Conservation (phyloP, 2,329 filamentous ascomycete species). For the Colletotrichum trifolii region DNA sequence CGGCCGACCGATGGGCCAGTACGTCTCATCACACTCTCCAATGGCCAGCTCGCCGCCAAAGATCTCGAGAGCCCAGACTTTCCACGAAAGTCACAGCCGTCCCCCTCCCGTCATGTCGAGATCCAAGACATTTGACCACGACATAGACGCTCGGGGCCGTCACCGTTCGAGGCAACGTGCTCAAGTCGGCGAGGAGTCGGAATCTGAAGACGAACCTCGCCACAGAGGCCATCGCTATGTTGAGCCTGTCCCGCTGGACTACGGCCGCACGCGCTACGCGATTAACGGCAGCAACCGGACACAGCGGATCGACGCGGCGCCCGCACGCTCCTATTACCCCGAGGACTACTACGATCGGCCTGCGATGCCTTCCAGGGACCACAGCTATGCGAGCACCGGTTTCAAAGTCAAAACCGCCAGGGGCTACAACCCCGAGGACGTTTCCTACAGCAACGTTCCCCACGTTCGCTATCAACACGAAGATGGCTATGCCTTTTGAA, state of each 20-base stretch:
- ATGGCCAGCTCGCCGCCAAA: constrained; percentile 48
- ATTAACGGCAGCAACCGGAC: constrained; percentile 40
- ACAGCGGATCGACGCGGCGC: no score
- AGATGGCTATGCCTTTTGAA: not conserved
- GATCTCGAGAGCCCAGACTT: constrained; percentile 47
- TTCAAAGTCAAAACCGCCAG: constrained; percentile 50
- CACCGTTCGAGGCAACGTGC: constrained; percentile 50
- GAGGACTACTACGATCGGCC: constrained; percentile 41
- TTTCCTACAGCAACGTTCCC: constrained; percentile 45
- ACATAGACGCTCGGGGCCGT: constrained; percentile 48
- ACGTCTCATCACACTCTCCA: constrained; percentile 42
- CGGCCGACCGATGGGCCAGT: constrained; percentile 42
- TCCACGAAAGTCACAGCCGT: constrained; percentile 39
- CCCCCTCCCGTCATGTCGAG: constrained; percentile 48
- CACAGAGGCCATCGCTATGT: constrained; percentile 50
- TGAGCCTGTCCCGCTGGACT: constrained; percentile 39
- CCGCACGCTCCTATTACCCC: constrained; percentile 41
- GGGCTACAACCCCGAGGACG: constrained; percentile 43
- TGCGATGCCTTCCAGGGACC: constrained; percentile 44
- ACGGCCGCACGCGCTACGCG: constrained; percentile 28
- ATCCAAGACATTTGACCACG: constrained; percentile 46
- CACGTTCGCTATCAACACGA: constrained; percentile 44
- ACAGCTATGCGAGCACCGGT: constrained; percentile 42
- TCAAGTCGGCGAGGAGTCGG: constrained; percentile 48
- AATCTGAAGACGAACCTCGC: constrained; percentile 47